A percentile compares a stretch with the other conserved stretches of the same genome.
These are phyloP conservation scores for Psilocybe azurescens DNA, from an alignment of 768 basidiomycete species.

Conservation along the genomic window DNA sequence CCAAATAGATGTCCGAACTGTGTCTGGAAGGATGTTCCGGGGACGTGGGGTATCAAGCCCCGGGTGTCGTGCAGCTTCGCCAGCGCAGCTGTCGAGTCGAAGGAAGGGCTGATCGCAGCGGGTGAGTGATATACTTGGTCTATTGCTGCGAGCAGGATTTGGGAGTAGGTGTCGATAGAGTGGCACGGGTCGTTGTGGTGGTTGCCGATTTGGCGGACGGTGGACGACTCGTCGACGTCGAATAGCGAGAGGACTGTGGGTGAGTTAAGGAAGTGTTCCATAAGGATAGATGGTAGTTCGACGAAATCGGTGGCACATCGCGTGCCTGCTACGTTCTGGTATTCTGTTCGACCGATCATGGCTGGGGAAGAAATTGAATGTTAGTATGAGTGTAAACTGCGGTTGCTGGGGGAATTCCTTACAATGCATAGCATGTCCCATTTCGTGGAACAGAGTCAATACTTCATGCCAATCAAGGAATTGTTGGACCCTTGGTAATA, in stretches of 20 bases:
- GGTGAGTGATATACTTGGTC: conserved; percentile 93
- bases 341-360: conserved; percentile 97
- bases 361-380: conserved; percentile 50
- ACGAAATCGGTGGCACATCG: conserved; percentile 99
- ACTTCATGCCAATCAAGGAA: conserved; percentile 92
- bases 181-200: conserved; percentile 79
- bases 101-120: conserved; percentile 52
- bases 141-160: conserved; percentile 86
- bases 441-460: conserved; percentile 95
- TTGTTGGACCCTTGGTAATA: conserved; percentile 64
- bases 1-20: conserved; percentile 96
- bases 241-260: conserved; percentile 84
- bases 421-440: conserved; percentile 99
- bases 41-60: conserved; percentile 84
- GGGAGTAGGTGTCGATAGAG: conserved; percentile 88
- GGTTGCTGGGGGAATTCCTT: conserved; percentile 38
- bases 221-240: conserved; percentile 53
- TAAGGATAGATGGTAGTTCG: conserved; percentile 95
- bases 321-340: conserved; percentile 97
- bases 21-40: conserved; percentile 91
- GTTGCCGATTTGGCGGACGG: conserved; percentile 56
- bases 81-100: conserved; percentile 77
- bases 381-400: conserved; percentile 1
- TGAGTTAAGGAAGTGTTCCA: conserved; percentile 97
- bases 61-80: conserved; percentile 66